Evolutionary conservation across 805 yeast species (phyloP), one percentile per base, ranked within the genome.

Genomic region (Lipomyces sp.): DNA sequence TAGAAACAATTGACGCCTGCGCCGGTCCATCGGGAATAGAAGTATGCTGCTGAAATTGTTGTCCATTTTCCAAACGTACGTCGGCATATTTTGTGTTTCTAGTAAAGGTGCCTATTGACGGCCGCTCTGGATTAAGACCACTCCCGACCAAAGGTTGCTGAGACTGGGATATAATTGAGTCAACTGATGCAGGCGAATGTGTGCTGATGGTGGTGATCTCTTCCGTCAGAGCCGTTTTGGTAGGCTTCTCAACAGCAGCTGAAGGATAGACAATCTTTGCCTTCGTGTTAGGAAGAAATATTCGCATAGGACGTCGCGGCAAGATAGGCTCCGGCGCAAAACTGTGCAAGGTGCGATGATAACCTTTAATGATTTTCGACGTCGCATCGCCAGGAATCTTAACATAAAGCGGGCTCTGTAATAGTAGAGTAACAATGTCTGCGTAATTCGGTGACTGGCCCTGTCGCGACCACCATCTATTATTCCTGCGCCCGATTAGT

Each of bases 341-440:
- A 18, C 55, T 60, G 11, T 59, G 29, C 24, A n/a, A 10, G 11
- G 30, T 45, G 18, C 56, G 33, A 32, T 42, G 35, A 30, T 62
- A 63, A 7, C 70, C 70, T 48, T 65, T 35, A 29, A 67, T 62
- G 30, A 64, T 56, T 33, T 35, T 67, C n/a, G 68, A 64, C 35
- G 42, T 55, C 24, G 53, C 7, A 7, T 56, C 39, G n/a, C 70
- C 70, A 5, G 70, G 70, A 30, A 67, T 50, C 50, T 67, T 67
- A 34, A 67, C 70, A 42, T 67, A 67, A 13, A 64, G 53, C 6
- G 70, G 70, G 10, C 70, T 65, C 32, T 64, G 64, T 29, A 61
- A 37, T 7, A 65, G 56, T 2, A 24, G 42, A 4, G 33, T 50
- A 6, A 59, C 18, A 18, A 37, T 51, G 10, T 59, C 59, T 10